Conservation (phyloP, 805 yeast genomes). For the Yarrowia sp. region DNA sequence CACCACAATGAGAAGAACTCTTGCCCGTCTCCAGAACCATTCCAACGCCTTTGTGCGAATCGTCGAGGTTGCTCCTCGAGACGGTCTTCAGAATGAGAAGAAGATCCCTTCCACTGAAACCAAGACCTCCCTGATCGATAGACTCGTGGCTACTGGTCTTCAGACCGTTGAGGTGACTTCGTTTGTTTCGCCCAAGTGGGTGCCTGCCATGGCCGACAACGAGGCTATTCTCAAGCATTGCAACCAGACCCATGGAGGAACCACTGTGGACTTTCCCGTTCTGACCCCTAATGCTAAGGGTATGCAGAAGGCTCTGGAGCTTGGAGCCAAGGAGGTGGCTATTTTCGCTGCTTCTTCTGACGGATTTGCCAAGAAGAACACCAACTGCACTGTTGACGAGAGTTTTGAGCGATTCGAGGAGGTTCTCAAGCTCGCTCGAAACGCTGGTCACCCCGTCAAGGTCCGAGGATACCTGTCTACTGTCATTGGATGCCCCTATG, state of each 20-base stretch:
- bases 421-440: slow-evolving; percentile 44
- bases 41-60: slow-evolving; percentile 43
- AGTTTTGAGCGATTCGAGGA: slow-evolving; percentile 44
- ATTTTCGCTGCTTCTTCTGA: slow-evolving; percentile 49
- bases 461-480: slow-evolving; percentile 49
- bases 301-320: slow-evolving; percentile 45
- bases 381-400: slow-evolving; percentile 47
- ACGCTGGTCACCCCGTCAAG: slow-evolving; percentile 42
- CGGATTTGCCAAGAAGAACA: slow-evolving; percentile 48
- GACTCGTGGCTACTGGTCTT: slow-evolving; percentile 46
- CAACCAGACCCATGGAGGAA: slow-evolving; percentile 14
- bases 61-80: slow-evolving; percentile 49
- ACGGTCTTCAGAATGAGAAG: slow-evolving; percentile 50
- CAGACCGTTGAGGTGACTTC: slow-evolving; percentile 47
- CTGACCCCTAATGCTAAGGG: slow-evolving; percentile 48
- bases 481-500: slow-evolving; percentile 49
- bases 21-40: slow-evolving; percentile 37
- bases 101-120: slow-evolving; percentile 44
- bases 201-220: slow-evolving; percentile 50
- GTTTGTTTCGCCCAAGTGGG: slow-evolving; percentile 51
- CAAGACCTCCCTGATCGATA: slow-evolving; percentile 46
- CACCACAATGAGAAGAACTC: slow-evolving; percentile 30
- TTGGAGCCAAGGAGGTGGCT: slow-evolving; percentile 45
- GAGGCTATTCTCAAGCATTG: slow-evolving; percentile 40
- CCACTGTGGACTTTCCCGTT: slow-evolving; percentile 45